A percentile compares a stretch with the other conserved stretches of the same genome.
Conservation (phyloP, 2,329 filamentous ascomycete species). For the Clonostachys rosea region DNA sequence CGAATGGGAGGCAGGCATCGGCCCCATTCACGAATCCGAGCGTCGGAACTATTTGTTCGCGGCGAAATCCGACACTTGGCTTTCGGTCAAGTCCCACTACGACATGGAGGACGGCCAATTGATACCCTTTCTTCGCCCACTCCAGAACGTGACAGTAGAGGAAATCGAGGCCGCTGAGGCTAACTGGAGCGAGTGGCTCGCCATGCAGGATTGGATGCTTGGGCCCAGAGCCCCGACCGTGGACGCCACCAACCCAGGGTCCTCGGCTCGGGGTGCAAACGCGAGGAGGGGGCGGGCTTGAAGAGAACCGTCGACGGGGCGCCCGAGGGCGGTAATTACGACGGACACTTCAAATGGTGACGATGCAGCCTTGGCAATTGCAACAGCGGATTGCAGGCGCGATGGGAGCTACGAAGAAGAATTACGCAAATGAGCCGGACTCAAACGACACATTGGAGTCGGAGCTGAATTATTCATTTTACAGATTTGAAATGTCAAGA, state of each 20-base stretch:
- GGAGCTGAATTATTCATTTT: no score
- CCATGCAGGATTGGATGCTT: constrained; percentile 99
- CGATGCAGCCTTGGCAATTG: no score
- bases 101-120: constrained; percentile 81
- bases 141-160: constrained; percentile 70
- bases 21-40: constrained; percentile 81
- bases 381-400: no score
- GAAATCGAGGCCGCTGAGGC: constrained; percentile 82
- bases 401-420: no score
- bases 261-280: no score
- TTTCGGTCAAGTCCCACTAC: constrained; percentile 83
- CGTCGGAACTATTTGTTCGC: constrained; percentile 93
- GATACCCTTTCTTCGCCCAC: constrained; percentile 79
- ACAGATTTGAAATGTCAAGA: no score
- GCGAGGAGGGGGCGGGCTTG: no score
- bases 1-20: constrained; percentile 77
- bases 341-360: no score
- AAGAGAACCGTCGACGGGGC: no score
- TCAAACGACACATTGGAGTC: no score
- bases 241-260: background rate
- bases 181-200: constrained; percentile 90
- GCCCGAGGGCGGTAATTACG: no score
- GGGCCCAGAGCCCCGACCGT: constrained; percentile 63
- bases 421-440: no score
- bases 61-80: constrained; percentile 88